Base-by-base conservation (phyloP, 2,329 filamentous ascomycete genomes). In the Coniochaeta sp. region DNA sequence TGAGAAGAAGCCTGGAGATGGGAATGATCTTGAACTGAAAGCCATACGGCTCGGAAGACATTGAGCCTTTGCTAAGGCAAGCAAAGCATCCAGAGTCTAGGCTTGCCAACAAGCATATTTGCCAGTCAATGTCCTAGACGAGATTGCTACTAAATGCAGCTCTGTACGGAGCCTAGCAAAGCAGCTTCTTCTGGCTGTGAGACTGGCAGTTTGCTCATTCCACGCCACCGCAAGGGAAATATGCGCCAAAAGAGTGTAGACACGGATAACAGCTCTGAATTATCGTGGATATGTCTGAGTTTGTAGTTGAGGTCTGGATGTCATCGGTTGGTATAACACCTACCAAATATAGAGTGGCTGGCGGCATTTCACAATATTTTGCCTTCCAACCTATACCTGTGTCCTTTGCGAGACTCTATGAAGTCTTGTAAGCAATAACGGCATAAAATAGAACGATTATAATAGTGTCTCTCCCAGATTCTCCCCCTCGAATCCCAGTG, bases 401-500 rank as follows among this genome's bases (percentile, higher is more conserved):
- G 63, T 59, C 61, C 62, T 24, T 54, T 50, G 43, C 47, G 17
- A 33, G 43, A 57, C 3, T 28, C 6, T 26, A 17, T 52, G 31
- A 26, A 52, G 47, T 31, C 47, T 52, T 52, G 47, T 28, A 52
- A 52, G 47, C 24, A 52, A 28, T 52, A 19, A 8, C 22, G 31
- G 17, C 54, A 28, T 60, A 58, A 59, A 34, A 57, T 59, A 50
- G 43, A 50, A 34, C 34, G 24, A 64, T 80, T 76, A 91, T 66
- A 90, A 80, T 36, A 93, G 73, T 43, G 89, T 81, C 72, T 95
- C 91, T 17, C 89, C 90, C 61, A 86, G 79, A 65, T 89, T 89
- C 77, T 96, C 92, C 31, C 89, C 89, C 75, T 96, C 93, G 69
- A 97, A 97, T 1, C 93, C 93, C 55, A 95, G 80, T 44, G 84